A percentile compares a stretch with the other conserved stretches of the same genome.
Conservation (phyloP, 208 protist species). For the Acanthamoeba triangularis region DNA sequence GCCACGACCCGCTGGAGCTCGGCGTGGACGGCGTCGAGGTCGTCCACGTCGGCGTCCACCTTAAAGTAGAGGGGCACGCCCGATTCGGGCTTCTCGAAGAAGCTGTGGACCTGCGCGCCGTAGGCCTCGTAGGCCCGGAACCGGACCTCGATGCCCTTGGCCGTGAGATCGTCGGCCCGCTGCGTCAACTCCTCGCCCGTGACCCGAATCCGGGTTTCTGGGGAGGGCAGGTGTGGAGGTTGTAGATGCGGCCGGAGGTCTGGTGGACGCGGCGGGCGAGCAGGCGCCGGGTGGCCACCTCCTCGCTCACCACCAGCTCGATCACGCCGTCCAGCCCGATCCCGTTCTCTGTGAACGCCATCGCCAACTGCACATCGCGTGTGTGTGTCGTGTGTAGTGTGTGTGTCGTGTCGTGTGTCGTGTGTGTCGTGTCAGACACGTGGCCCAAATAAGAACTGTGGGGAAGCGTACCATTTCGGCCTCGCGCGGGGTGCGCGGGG, state of each 20-base stretch:
- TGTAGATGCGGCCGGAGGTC: conserved; percentile 36
- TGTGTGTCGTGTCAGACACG: background rate
- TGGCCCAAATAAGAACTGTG: background rate
- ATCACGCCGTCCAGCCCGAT: conserved; percentile 43
- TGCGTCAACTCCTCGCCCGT: conserved; percentile 25
- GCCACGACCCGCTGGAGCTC: conserved; percentile 2
- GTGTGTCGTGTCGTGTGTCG: too few relatives aligned
- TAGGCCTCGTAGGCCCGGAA: background rate
- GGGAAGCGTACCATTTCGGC: conserved; percentile 30
- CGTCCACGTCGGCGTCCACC: background rate
- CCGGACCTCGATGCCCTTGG: conserved; percentile 18
- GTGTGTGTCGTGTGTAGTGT: background rate
- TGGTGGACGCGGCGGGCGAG: conserved; percentile 6
- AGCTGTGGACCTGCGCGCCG: background rate
- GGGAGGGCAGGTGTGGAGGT: background rate
- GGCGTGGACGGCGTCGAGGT: background rate
- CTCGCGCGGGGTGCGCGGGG: conserved; percentile 24
- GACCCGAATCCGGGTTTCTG: background rate
- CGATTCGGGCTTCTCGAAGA: conserved; percentile 26
- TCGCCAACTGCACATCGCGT: background rate
- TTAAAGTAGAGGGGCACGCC: conserved; percentile 4
- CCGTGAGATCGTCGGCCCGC: conserved; percentile 4
- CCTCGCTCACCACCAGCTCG: background rate
- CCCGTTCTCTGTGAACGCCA: conserved; percentile 28
- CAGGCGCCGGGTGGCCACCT: conserved; percentile 13